Conservation (phyloP, 2,329 filamentous ascomycete genomes). For the Talaromyces marneffei region DNA sequence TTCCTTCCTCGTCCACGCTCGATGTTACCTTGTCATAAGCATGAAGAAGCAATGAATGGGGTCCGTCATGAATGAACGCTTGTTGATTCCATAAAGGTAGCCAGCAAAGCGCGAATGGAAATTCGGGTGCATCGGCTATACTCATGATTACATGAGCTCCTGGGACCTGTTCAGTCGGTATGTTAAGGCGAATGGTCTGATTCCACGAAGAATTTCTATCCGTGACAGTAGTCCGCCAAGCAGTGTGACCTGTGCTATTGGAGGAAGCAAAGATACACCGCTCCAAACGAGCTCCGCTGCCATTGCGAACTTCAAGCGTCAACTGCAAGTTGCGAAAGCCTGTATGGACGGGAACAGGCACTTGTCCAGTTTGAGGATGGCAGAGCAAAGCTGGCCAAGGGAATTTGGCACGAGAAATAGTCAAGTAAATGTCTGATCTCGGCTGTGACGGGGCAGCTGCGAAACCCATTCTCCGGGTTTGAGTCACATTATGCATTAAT, state of each 20-base stretch:
- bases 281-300: slow-evolving; percentile 74
- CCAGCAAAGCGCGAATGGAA: slow-evolving; percentile 86
- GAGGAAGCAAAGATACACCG: slow-evolving; percentile 82
- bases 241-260: slow-evolving; percentile 70
- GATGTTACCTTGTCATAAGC: slow-evolving; percentile 88
- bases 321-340: slow-evolving; percentile 74
- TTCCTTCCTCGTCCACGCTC: slow-evolving; percentile 58
- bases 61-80: slow-evolving; percentile 81
- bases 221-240: slow-evolving; percentile 79
- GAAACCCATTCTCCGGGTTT: slow-evolving; percentile 87
- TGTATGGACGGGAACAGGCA: slow-evolving; percentile 61
- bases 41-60: slow-evolving; percentile 76
- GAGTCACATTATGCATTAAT: slow-evolving; percentile 70
- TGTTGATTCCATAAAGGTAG: slow-evolving; percentile 90
- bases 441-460: slow-evolving; percentile 82
- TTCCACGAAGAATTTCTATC: slow-evolving; percentile 80
- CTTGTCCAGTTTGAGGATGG: slow-evolving; percentile 72
- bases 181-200: slow-evolving; percentile 74
- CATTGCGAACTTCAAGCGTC: slow-evolving; percentile 78
- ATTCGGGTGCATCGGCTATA: slow-evolving; percentile 75
- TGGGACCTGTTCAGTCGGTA: slow-evolving; percentile 73
- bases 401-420: slow-evolving; percentile 71
- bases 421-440: slow-evolving; percentile 92
- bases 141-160: slow-evolving; percentile 84
- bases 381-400: slow-evolving; percentile 59